phyloP scores from a whole-genome alignment of 202 grass and related monocot genomes.

The Panicum hallii region DNA sequence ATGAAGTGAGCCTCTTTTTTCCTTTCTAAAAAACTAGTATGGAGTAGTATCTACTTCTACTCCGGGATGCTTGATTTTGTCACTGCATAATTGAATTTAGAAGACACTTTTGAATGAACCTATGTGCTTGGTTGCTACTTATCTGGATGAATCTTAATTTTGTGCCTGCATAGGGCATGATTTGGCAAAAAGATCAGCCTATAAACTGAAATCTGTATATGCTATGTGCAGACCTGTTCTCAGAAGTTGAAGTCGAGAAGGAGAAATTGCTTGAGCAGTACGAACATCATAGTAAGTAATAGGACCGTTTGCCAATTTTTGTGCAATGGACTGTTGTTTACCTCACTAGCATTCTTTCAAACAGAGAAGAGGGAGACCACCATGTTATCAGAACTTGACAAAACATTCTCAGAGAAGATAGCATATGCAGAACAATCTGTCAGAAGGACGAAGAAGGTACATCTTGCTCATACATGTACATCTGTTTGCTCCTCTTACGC shows the following conservation, averaged over 20 bases:
- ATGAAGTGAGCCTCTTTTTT: neutral
- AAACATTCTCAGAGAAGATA: conserved; percentile 63
- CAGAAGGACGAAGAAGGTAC: conserved; percentile 76
- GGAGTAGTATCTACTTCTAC: neutral
- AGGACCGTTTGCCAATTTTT: conserved; percentile 23
- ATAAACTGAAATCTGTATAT: conserved; percentile 21
- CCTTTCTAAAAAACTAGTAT: neutral
- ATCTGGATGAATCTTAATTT: neutral
- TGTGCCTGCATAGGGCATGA: neutral
- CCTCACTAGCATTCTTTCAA: conserved; percentile 32
- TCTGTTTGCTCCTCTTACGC: conserved; percentile 5
- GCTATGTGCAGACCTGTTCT: conserved; percentile 67
- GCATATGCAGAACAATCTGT: conserved; percentile 56
- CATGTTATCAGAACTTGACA: conserved; percentile 64
- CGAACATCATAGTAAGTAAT: conserved; percentile 70
- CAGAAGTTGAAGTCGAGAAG: conserved; percentile 86
- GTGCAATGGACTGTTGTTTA: neutral
- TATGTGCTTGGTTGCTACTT: neutral
- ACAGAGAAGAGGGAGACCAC: conserved; percentile 62
- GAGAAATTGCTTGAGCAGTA: conserved; percentile 65
- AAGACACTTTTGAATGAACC: neutral
- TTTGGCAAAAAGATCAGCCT: conserved; percentile 20
- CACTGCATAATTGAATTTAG: conserved; percentile 1
- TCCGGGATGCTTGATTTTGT: neutral
- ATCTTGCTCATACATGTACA: neutral